phyloP scores from a whole-genome alignment of 164 flowering plant species.

The Vitis amurensis region DNA sequence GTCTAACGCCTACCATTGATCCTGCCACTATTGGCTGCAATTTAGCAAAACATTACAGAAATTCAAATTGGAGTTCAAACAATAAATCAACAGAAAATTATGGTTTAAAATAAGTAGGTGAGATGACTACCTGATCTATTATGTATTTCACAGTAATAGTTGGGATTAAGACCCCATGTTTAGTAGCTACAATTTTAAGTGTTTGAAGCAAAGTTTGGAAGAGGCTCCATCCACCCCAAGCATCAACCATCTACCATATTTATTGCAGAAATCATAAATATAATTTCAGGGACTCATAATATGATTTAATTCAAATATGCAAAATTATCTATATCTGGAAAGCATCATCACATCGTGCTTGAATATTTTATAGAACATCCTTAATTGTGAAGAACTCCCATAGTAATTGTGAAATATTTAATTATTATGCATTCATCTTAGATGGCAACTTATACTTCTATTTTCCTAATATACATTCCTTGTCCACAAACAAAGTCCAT shows the following conservation, averaged over 20 bases:
- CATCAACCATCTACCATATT: slow-evolving; percentile 84
- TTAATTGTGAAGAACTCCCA: no score
- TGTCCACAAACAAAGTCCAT: neutral
- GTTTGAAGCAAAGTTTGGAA: slow-evolving; percentile 85
- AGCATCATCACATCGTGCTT: no score
- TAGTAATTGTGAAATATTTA: no score
- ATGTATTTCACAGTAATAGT: slow-evolving; percentile 83
- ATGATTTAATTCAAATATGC: no score
- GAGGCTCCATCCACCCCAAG: slow-evolving; percentile 97
- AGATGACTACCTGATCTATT: slow-evolving; percentile 70
- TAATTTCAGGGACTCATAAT: no score
- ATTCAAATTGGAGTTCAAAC: neutral
- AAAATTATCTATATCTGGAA: no score
- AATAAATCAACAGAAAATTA: neutral
- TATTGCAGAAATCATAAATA: neutral
- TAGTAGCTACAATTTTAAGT: slow-evolving; percentile 63
- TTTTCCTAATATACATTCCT: no score
- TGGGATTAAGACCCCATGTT: slow-evolving; percentile 86
- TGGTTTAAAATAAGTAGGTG: neutral
- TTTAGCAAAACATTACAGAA: slow-evolving; percentile 1
- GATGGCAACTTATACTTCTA: no score
- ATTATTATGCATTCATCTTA: no score
- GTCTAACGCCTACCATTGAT: slow-evolving; percentile 95
- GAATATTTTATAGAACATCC: no score
- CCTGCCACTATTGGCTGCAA: slow-evolving; percentile 88